These are phyloP conservation scores for Colletotrichum abscissum DNA, from an alignment of 2,329 filamentous ascomycete species.

Conservation along the genomic window DNA sequence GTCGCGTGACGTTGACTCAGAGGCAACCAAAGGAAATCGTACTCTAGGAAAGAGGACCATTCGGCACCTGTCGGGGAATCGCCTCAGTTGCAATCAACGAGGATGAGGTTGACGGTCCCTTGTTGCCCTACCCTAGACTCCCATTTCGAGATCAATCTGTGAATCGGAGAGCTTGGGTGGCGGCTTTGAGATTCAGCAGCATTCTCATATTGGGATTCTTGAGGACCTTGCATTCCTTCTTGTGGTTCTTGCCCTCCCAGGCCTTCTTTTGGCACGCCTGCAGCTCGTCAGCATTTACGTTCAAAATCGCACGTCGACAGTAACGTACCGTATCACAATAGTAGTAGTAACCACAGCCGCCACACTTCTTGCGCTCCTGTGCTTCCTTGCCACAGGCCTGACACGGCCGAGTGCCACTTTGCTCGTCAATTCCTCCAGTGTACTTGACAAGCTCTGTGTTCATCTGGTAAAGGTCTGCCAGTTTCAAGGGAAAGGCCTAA, in stretches of 20 bases:
- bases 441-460: neutral
- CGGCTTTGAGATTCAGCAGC: neutral
- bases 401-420: neutral
- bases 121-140: neutral
- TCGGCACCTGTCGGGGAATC: neutral
- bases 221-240: neutral
- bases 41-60: neutral
- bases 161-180: neutral
- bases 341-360: neutral
- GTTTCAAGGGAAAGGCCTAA: neutral
- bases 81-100: neutral
- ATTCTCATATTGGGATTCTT: neutral
- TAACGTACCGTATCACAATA: neutral
- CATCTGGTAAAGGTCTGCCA: neutral
- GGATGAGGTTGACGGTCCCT: neutral
- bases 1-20: neutral
- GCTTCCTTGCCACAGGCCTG: neutral
- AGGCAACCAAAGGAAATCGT: neutral
- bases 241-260: neutral
- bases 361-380: neutral
- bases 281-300: neutral
- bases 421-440: neutral
- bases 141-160: neutral
- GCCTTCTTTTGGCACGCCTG: neutral
- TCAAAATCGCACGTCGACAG: neutral